Evolutionary conservation across 176 grass and related monocot genomes (phyloP).

Genomic region (Elymus sibiricus): DNA sequence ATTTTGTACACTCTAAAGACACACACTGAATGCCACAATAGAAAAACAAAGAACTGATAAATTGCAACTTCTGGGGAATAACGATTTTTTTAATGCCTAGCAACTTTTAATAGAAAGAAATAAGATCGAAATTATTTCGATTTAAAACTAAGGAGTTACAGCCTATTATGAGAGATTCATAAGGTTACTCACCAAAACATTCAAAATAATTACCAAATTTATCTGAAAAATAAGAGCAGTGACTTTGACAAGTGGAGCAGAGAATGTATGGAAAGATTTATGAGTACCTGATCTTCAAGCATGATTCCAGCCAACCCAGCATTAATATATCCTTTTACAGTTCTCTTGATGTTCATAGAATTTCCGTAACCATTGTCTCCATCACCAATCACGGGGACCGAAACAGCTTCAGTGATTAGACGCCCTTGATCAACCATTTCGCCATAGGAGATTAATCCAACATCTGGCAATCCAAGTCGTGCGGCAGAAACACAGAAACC

Average conservation of each 20-base stretch:
- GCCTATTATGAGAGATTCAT: background rate
- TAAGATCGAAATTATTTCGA: background rate
- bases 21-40: background rate
- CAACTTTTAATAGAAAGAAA: background rate
- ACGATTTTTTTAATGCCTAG: background rate
- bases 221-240: background rate
- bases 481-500: conserved; percentile 93
- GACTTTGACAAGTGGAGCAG: background rate
- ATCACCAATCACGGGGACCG: conserved; percentile 91
- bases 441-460: conserved; percentile 81
- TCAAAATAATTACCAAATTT: background rate
- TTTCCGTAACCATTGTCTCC: conserved; percentile 98
- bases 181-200: background rate
- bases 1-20: background rate
- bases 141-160: background rate
- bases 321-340: conserved; percentile 87
- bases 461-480: conserved; percentile 82
- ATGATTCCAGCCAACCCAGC: conserved; percentile 97
- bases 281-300: conserved; percentile 90
- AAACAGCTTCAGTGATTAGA: conserved; percentile 79
- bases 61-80: background rate
- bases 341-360: conserved; percentile 97
- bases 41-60: background rate
- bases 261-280: background rate
- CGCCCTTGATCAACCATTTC: conserved; percentile 90